Base-by-base conservation (phyloP, 1,284 basidiomycete genomes). In the Puccinia polysora region DNA sequence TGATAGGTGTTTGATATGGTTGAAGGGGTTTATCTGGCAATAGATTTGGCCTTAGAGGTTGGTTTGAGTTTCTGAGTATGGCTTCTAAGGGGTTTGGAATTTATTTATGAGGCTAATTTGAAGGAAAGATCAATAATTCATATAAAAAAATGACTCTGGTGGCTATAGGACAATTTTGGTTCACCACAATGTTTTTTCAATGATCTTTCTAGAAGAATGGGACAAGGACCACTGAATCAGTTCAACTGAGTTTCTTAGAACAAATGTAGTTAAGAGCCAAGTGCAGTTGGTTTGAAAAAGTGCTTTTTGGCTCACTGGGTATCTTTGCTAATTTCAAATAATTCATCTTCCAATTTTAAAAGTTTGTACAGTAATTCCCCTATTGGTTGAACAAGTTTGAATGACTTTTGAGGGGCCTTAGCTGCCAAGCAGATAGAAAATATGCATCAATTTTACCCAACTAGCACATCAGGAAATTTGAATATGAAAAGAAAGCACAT, bases 311-410 rank as follows among this genome's bases (percentile, higher is more conserved):
- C 59, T 53, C 36, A 72, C 70, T 72, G 70, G 28, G 59, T 64
- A 47, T 72, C 62, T 28, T 64, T 38, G 12, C 55, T 65, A 5
- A 52, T 72, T 28, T 72, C 70, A 55, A 49, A 34, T 34, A 47
- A 30, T 45, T 72, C 70, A 28, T 64, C 60, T 23, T 72, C 60
- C 30, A 72, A 58, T 18, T 65, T 72, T 4, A 58, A 20, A 34
- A 72, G 30, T 58, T 72, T 60, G 30, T 72, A 72, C 12, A 64
- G 30, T 14, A 72, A 7, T 47, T 72, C 70, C 20, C 60, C 34
- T 50, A 72, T 65, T 8, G 20, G 6, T 34, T 28, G 49, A 20
- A 25, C 56, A 1, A 72, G n/a, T 45, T 58, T 72, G 43, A 64
- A 64, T 4, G 49, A 47, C 60, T 72, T 72, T 1, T 14, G 2